These are phyloP conservation scores for Cydonia oblonga DNA, from an alignment of 331 rosid genomes.

Conservation along the genomic window DNA sequence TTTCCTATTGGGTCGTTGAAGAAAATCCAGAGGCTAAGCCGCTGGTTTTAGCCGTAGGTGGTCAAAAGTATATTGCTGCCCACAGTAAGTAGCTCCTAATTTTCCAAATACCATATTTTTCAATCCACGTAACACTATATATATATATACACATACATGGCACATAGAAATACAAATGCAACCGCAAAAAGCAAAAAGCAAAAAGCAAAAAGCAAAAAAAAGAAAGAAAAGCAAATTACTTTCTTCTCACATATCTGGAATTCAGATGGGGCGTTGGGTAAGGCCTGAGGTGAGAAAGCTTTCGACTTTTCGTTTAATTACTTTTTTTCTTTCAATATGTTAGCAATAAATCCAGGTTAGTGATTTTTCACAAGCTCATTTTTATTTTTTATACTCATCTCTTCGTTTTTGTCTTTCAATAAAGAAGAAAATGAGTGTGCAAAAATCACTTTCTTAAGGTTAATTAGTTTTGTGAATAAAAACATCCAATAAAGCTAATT, in stretches of 20 bases:
- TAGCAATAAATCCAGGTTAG: too few relatives aligned
- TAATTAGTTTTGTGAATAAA: too few relatives aligned
- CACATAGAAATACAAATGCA: not conserved
- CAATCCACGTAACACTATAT: not conserved
- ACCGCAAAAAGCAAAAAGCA: constrained; percentile 1
- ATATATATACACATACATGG: constrained; percentile 4
- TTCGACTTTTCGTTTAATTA: not conserved
- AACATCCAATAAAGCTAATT: not conserved
- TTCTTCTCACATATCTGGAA: not conserved
- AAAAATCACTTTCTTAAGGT: too few relatives aligned
- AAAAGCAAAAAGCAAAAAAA: too few relatives aligned
- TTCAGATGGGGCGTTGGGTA: constrained; percentile 79
- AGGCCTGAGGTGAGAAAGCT: constrained; percentile 58
- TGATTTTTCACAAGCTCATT: too few relatives aligned
- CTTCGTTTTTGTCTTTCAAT: not conserved
- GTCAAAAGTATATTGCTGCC: constrained; percentile 27
- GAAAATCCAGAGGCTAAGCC: constrained; percentile 43
- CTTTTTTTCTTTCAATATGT: not conserved
- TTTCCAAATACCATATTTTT: not conserved
- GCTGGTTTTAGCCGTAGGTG: constrained; percentile 33
- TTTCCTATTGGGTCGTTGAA: not conserved
- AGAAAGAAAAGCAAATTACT: not conserved
- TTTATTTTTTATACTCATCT: not conserved
- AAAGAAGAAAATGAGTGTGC: fast-evolving
- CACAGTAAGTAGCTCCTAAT: constrained; percentile 16